Evolutionary conservation across 768 basidiomycete species (phyloP).

Genomic region (Trametes maxima): DNA sequence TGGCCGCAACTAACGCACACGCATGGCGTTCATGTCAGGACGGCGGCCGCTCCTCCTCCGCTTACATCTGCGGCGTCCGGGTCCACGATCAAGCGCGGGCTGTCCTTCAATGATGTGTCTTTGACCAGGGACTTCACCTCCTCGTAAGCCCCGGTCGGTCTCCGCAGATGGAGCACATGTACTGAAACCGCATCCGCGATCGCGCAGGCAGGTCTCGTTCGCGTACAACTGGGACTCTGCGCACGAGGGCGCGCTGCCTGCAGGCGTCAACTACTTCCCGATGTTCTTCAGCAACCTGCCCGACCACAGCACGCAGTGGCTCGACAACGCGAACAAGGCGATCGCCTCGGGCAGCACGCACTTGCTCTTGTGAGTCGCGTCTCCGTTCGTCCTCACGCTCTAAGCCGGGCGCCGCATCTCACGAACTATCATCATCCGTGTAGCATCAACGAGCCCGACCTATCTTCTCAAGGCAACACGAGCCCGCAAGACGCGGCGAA

Average conservation of each 20-base stretch:
- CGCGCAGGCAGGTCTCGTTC: conserved; percentile 27
- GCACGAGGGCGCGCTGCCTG: conserved; percentile 22
- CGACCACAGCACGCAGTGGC: conserved; percentile 29
- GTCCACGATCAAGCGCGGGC: conserved; percentile 30
- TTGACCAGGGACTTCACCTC: conserved; percentile 27
- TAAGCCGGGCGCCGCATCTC: not conserved
- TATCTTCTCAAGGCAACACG: conserved; percentile 33
- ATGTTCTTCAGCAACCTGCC: conserved; percentile 31
- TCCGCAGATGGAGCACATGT: not conserved
- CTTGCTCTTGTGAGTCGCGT: conserved; percentile 29
- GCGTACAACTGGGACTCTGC: conserved; percentile 34
- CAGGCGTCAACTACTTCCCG: conserved; percentile 28
- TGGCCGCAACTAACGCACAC: conserved; percentile 8
- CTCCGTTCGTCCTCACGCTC: not conserved
- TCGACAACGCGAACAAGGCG: conserved; percentile 30
- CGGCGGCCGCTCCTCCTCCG: conserved; percentile 10
- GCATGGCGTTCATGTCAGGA: conserved; percentile 4
- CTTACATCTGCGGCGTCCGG: conserved; percentile 4
- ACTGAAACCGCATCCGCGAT: not conserved
- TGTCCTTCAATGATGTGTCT: conserved; percentile 32
- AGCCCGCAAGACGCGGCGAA: conserved; percentile 31
- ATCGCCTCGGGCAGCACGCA: conserved; percentile 32
- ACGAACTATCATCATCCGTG: not conserved
- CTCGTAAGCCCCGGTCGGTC: conserved; percentile 15
- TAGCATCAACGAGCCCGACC: conserved; percentile 38